These are phyloP conservation scores for Casuarina glauca DNA, from an alignment of 306 rosid genomes.

Conservation along the genomic window DNA sequence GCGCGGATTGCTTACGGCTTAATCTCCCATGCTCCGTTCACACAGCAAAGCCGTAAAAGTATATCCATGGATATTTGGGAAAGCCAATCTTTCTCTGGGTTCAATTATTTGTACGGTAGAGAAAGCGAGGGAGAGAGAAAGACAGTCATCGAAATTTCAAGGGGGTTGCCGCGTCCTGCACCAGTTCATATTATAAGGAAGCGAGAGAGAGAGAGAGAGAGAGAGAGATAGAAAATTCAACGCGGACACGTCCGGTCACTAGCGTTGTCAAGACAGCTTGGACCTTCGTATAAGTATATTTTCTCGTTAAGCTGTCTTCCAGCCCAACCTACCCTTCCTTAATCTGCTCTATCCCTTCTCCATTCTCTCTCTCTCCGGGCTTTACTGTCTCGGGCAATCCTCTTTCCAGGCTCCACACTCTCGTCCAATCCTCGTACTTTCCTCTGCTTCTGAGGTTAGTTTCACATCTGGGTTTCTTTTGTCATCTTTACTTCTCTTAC, in stretches of 20 bases:
- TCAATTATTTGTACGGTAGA: too few species aligned
- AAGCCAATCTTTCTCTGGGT: too few species aligned
- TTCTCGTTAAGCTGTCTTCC: too few species aligned
- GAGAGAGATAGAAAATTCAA: constrained; percentile 18
- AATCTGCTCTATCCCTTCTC: background rate
- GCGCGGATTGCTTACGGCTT: too few species aligned
- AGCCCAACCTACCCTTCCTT: background rate
- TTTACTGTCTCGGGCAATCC: background rate
- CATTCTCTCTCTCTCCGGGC: background rate
- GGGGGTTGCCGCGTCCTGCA: too few species aligned
- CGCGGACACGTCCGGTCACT: background rate
- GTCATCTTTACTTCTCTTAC: background rate
- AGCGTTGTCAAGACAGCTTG: background rate
- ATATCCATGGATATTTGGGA: too few species aligned
- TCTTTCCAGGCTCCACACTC: too few species aligned
- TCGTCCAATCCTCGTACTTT: background rate
- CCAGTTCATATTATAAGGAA: background rate
- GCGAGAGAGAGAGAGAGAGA: background rate
- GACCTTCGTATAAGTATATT: background rate
- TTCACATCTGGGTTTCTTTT: constrained; percentile 30
- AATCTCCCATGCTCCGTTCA: too few species aligned
- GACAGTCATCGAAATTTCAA: too few species aligned
- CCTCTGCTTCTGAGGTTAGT: constrained; percentile 40
- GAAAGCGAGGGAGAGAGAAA: too few species aligned
- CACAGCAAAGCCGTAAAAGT: too few species aligned